Evolutionary conservation across 345 rosid species (phyloP).

Genomic region (Brassica carinata): DNA sequence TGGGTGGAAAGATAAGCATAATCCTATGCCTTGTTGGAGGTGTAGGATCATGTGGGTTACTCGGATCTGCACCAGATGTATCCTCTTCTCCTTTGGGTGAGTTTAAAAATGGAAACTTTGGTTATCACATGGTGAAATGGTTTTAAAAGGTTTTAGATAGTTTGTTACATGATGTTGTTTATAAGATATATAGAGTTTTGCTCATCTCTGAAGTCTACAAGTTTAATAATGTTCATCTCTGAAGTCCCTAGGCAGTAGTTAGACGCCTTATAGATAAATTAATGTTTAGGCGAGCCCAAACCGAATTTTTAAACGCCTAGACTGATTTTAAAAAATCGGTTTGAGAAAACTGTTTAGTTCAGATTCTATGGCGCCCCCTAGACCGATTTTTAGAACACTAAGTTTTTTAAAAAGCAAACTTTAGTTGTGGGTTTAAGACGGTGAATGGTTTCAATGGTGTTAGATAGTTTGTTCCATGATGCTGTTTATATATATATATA

Average conservation of each 20-base stretch:
- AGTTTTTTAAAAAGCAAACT: no score
- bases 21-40: conserved; percentile 94
- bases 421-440: not conserved
- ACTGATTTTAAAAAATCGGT: no score
- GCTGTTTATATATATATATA: no score
- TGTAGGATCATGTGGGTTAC: conserved; percentile 91
- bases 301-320: no score
- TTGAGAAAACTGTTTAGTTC: no score
- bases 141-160: not conserved
- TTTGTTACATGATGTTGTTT: not conserved
- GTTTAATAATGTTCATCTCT: no score
- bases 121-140: not conserved
- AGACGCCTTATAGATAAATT: no score
- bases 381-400: no score
- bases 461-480: conserved; percentile 6
- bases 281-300: no score
- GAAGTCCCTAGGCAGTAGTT: no score
- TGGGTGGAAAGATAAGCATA: conserved; percentile 87
- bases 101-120: not conserved
- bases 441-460: not conserved
- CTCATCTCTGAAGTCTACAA: not conserved
- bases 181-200: not conserved
- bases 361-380: no score
- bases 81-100: conserved; percentile 92
- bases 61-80: conserved; percentile 67